phyloP scores from a whole-genome alignment of 257 asterid genomes.

The Salvia miltiorrhiza region DNA sequence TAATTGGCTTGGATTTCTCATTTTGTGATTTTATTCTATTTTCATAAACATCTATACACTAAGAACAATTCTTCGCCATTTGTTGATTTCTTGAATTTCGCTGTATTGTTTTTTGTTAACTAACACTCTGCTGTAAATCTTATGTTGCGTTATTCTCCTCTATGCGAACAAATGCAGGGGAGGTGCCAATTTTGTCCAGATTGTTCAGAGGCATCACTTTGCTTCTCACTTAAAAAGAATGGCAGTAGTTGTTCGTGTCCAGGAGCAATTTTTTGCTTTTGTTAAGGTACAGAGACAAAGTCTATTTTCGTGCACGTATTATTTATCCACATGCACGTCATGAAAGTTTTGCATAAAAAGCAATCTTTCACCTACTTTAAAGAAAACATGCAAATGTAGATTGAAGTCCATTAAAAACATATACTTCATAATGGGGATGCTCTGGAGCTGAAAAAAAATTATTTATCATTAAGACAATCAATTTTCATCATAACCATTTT shows the following conservation, averaged over 20 bases:
- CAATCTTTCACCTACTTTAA: slow-evolving; percentile 13
- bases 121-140: slow-evolving; percentile 10
- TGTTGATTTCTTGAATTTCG: neutral
- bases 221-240: slow-evolving; percentile 95
- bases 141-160: slow-evolving; percentile 19
- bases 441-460: too few relatives aligned
- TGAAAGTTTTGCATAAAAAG: slow-evolving; percentile 11
- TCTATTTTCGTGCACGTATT: neutral
- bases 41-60: neutral
- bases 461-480: too few relatives aligned
- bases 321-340: neutral
- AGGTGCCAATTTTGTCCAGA: slow-evolving; percentile 79
- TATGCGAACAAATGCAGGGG: slow-evolving; percentile 62
- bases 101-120: neutral
- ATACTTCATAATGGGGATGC: too few relatives aligned
- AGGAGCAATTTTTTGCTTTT: slow-evolving; percentile 85
- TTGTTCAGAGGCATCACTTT: slow-evolving; percentile 96
- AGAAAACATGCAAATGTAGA: neutral
- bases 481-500: too few relatives aligned
- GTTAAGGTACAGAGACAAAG: slow-evolving; percentile 58
- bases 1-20: neutral
- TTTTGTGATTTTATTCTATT: neutral
- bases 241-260: slow-evolving; percentile 93
- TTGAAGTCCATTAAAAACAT: too few relatives aligned
- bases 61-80: neutral